phyloP scores from a whole-genome alignment of 441 rosid genomes.

The Populus hybrid region DNA sequence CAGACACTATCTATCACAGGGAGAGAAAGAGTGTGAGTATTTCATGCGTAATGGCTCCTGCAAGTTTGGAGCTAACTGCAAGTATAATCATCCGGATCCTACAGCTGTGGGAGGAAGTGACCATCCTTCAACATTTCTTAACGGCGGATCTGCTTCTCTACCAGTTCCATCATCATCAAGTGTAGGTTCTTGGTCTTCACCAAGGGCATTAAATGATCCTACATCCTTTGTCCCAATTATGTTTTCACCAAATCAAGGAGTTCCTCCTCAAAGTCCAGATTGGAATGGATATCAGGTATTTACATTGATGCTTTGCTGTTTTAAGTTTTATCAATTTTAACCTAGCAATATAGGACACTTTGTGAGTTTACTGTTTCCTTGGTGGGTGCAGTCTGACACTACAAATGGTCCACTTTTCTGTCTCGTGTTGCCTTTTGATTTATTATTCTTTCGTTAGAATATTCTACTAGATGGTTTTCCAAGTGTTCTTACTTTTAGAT shows the following conservation, averaged over 20 bases:
- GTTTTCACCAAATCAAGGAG: conserved; percentile 55
- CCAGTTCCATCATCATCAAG: conserved; percentile 46
- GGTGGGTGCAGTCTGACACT: neutral
- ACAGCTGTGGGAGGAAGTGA: conserved; percentile 50
- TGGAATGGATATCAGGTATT: conserved; percentile 91
- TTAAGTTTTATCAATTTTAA: neutral
- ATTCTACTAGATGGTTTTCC: neutral
- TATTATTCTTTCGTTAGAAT: neutral
- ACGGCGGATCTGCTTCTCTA: conserved; percentile 55
- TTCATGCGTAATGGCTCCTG: conserved; percentile 97
- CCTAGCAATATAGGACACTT: neutral
- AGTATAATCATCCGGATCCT: conserved; percentile 95
- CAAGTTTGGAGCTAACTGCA: conserved; percentile 81
- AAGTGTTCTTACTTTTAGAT: neutral
- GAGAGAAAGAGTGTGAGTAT: conserved; percentile 80
- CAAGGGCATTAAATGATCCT: conserved; percentile 47
- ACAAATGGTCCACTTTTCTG: neutral
- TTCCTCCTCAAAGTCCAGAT: conserved; percentile 52
- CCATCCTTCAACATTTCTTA: conserved; percentile 41
- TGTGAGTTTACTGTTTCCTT: neutral
- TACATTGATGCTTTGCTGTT: conserved; percentile 5
- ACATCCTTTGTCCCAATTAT: conserved; percentile 55
- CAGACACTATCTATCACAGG: conserved; percentile 39
- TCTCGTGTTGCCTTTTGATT: neutral
- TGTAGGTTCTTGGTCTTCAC: conserved; percentile 65